Percentiles rank a stretch among this genome's conserved stretches.
phyloP scores from a whole-genome alignment of 1,139 yeast genomes.

The Suhomyces bribrorum region DNA sequence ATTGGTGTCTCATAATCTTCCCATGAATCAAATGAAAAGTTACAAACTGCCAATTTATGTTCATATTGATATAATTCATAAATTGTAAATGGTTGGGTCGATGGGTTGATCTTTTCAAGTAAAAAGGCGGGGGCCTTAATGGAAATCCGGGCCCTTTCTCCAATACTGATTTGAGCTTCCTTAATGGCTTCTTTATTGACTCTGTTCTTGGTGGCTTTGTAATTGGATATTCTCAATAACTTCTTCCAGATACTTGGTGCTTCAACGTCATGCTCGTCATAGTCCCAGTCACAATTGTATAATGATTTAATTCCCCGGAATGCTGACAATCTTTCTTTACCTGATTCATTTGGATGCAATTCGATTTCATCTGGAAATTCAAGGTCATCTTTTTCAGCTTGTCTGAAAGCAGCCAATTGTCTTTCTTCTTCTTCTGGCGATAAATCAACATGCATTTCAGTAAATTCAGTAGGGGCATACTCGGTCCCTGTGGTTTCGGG shows the following conservation, averaged over 20 bases:
- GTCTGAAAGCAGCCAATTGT: slow-evolving; percentile 70
- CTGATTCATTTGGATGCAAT: slow-evolving; percentile 72
- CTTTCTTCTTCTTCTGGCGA: slow-evolving; percentile 81
- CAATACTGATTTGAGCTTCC: slow-evolving; percentile 64
- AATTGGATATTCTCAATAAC: slow-evolving; percentile 72
- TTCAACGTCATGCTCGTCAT: slow-evolving; percentile 74
- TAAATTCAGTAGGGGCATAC: slow-evolving; percentile 47
- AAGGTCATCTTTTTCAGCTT: slow-evolving; percentile 74
- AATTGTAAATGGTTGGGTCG: slow-evolving; percentile 54
- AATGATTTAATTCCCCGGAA: slow-evolving; percentile 88
- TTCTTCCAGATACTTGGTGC: slow-evolving; percentile 80
- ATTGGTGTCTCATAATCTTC: slow-evolving; percentile 85
- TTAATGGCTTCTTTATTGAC: slow-evolving; percentile 61
- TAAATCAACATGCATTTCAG: slow-evolving; percentile 72
- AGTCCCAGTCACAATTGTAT: slow-evolving; percentile 83
- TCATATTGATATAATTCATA: slow-evolving; percentile 84
- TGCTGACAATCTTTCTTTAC: slow-evolving; percentile 67
- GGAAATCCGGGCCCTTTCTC: slow-evolving; percentile 61
- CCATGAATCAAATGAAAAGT: slow-evolving; percentile 83
- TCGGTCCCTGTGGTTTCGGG: slow-evolving; percentile 24
- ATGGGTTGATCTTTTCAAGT: slow-evolving; percentile 43
- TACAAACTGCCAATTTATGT: slow-evolving; percentile 79
- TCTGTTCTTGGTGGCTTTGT: slow-evolving; percentile 73
- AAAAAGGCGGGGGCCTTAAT: slow-evolving; percentile 62
- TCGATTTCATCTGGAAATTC: slow-evolving; percentile 97